Base-by-base conservation (phyloP, 2,329 filamentous ascomycete species). In the Zelopaecilomyces penicillatus region DNA sequence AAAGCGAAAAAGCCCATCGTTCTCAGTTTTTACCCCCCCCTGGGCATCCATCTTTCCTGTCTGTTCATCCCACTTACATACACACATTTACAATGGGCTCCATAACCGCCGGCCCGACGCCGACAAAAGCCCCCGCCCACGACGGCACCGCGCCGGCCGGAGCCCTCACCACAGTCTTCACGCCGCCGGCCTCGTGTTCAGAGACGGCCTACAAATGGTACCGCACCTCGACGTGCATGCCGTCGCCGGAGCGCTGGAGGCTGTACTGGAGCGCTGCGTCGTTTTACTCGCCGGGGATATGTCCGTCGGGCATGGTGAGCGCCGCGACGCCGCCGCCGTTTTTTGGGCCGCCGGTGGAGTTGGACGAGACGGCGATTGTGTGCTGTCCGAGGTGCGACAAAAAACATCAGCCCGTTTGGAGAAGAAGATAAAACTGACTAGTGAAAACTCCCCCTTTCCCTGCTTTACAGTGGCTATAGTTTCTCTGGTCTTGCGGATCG, bases 291-390 rank as follows among this genome's bases (percentile, higher is more conserved):
- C 38, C 38, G 10, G 38, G n/a, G 4, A 40, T 40, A 10, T 40
- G 38, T 19, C 38, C 38, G 11, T 40, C 38, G 7, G 38, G 38
- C 28, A 40, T 40, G 38, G 10, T 40, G 10, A 40, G 38, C 38
- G 38, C 26, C 5, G 38, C 38, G 8, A 40, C 38, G n/a, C 38
- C 26, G 28, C 38, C 38, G 29, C 7, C 38, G 10, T 30, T 30
- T 11, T 40, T 40, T 19, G 38, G 38, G 7, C 38, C 38, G 30
- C 38, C 38, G 11, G 38, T 40, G 6, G 26, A 40, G 26, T 19
- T 30, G n/a, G 29, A 30, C 26, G 38, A 40, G 38, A 40, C 38
- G 2, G 38, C 38, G 7, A 40, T 40, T n/a, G 38, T 40, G 27
- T 40, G 38, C 28, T 40, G 38, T 40, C 38, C 38, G 12, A n/a